phyloP scores from a whole-genome alignment of 441 rosid genomes.

The Pelargonium fulgidum region DNA sequence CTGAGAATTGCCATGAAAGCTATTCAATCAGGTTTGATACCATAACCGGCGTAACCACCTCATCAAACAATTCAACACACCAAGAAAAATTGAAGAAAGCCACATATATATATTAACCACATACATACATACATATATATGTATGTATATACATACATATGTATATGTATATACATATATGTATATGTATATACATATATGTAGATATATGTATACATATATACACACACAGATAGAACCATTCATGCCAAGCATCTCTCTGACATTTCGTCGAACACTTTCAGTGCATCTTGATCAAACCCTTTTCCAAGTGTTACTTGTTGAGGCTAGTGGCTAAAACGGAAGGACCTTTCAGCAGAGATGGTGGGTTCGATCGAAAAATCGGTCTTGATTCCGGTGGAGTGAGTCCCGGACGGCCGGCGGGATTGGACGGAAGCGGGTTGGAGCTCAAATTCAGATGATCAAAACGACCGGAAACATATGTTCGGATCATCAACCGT shows the following conservation, averaged over 20 bases:
- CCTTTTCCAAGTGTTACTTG: slow-evolving; percentile 43
- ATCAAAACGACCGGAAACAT: not conserved
- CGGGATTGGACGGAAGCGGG: slow-evolving; percentile 34
- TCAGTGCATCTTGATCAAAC: slow-evolving; percentile 56
- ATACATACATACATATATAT: too few relatives aligned
- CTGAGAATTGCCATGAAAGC: slow-evolving; percentile 77
- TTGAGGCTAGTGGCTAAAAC: slow-evolving; percentile 62
- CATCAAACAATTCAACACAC: too few relatives aligned
- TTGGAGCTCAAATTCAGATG: slow-evolving; percentile 29
- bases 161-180: too few relatives aligned
- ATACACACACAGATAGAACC: slow-evolving; percentile 57
- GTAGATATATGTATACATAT: too few relatives aligned
- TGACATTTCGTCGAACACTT: slow-evolving; percentile 89
- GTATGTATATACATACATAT: too few relatives aligned
- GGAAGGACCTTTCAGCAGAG: slow-evolving; percentile 39
- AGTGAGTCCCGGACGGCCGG: slow-evolving; percentile 37
- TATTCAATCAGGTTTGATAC: too few relatives aligned
- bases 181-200: too few relatives aligned
- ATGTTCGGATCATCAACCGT: not conserved
- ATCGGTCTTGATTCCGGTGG: slow-evolving; percentile 28
- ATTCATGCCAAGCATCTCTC: slow-evolving; percentile 59
- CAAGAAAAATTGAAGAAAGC: too few relatives aligned
- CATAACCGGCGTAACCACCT: too few relatives aligned
- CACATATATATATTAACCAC: too few relatives aligned
- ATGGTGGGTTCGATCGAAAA: slow-evolving; percentile 21